Evolutionary conservation across 257 asterid genomes (phyloP).

Genomic region (Gentiana straminea): DNA sequence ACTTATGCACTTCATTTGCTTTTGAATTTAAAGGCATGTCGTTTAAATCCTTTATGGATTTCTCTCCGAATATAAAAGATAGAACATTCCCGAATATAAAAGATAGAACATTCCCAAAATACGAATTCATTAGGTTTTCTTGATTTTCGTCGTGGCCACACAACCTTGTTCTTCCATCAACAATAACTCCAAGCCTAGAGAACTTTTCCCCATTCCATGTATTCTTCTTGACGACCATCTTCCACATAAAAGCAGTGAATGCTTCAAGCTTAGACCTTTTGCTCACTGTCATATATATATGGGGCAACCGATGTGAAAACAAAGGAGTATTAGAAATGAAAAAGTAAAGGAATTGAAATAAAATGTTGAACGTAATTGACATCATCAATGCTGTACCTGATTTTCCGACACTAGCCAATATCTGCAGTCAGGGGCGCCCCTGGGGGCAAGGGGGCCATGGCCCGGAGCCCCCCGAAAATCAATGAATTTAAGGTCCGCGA

Average conservation of each 20-base stretch:
- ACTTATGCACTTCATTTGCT: constrained; percentile 39
- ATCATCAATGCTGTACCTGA: no score
- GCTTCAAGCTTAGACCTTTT: constrained; percentile 46
- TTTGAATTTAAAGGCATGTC: constrained; percentile 30
- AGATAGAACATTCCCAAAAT: constrained; percentile 61
- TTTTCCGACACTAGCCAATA: no score
- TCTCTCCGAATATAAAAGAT: constrained; percentile 55
- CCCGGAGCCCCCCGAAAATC: no score
- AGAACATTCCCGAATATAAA: constrained; percentile 54
- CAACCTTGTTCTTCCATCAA: constrained; percentile 54
- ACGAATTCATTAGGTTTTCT: constrained; percentile 7
- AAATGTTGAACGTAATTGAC: no score
- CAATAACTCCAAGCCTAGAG: constrained; percentile 50
- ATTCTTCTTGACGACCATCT: constrained; percentile 20
- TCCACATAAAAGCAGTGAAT: constrained; percentile 65
- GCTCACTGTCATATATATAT: not conserved
- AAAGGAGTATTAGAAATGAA: no score
- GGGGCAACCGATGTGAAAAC: no score
- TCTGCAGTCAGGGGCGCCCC: no score
- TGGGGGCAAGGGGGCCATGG: no score
- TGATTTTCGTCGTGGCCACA: constrained; percentile 13
- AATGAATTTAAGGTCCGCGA: no score
- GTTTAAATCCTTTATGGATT: constrained; percentile 20
- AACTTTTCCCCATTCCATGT: not conserved
- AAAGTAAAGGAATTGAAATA: no score